Evolutionary conservation across 2,329 filamentous ascomycete genomes (phyloP), one percentile per base, ranked within the genome.

Genomic region (Nannizziopsis barbatae): DNA sequence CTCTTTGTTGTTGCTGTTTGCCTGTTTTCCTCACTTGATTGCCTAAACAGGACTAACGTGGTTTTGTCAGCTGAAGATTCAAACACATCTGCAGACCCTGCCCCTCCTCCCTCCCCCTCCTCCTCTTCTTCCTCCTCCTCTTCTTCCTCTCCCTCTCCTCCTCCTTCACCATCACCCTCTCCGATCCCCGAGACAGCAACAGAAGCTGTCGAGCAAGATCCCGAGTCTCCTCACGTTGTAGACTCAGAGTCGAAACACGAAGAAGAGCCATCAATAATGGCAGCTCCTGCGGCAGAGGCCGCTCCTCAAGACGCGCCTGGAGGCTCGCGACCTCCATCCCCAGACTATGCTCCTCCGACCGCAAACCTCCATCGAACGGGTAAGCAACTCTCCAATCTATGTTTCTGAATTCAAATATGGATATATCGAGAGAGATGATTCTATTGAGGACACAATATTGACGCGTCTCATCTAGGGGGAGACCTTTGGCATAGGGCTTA

Each of bases 401-500:
- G 15, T 8, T 27, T 17, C 2, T 45, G 11, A 17, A 22, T 4
- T 7, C 22, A 4, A 7, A 27, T 27, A 27, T 4, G 22, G 22
- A 27, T 27, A 27, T 27, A 27, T 27, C 22, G 22, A 27, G 22
- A 27, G 22, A 27, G 3, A 27, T 27, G 22, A 7, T 7, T 27
- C 3, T 27, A 7, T 27, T 27, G 22, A 27, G 15, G n/a, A 31
- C n/a, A 9, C n/a, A 20, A 8, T 45, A 17, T 45, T 50, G 37
- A 50, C 45, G 42, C 42, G 22, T 47, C 20, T 39, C 17, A 10
- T 35, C 15, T 45, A 53, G 69, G 65, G 55, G 61, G 63, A 55
- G 60, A 93, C 60, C 95, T 95, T 55, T 96, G 95, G 61, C 83
- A 90, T 42, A 82, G 89, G 38, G 93, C 87, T 53, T 75, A 94